Base-by-base conservation (phyloP, 2,329 filamentous ascomycete genomes). In the Plectosphaerella sp. region DNA sequence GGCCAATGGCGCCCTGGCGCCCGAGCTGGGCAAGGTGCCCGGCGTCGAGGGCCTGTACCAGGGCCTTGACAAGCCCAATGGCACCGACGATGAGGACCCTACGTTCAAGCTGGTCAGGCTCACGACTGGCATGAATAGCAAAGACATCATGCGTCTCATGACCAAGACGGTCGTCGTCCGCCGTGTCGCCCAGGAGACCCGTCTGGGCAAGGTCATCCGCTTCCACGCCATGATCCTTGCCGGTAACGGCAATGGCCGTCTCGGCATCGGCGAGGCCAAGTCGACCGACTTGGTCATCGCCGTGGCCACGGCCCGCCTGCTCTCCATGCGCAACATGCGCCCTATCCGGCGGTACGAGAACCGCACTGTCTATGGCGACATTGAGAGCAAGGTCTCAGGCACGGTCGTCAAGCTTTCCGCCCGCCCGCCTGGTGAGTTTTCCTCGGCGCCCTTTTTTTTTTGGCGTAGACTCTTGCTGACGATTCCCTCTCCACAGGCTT, bases 201-300 rank as follows among this genome's bases (percentile, higher is more conserved):
- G 93, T 75, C 84, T 99, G 72, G 94, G 94, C 67, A 99, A 97
- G 79, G 87, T 99, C 54, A 79, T 80, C 60, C 89, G 87, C 68
- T 63, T 79, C 41, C 95, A 93, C 63, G 78, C 84, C 61, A 73
- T 97, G 55, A 85, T 85, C 41, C 85, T 97, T 60, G 92, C 91
- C 6, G 94, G 94, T 49, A 96, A 97, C 71, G 81, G 84, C 53
- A 82, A 94, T 59, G 94, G 94, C 15, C 80, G 93, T 63, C 72
- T 99, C 33, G 94, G 94, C 11, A 79, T 97, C 54, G 94, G 94
- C 52, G 88, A 93, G 71, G 92, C 89, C 61, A 99, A 97, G 77
- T 87, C 88, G 10, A 83, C 86, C 25, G 91, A 97, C 70, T 64
- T 75, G 1, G 72, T 77, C 33, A 83, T 89, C 54, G 90, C 89